phyloP scores from a whole-genome alignment of 1,139 yeast genomes.

The Candida tetrigidarum region DNA sequence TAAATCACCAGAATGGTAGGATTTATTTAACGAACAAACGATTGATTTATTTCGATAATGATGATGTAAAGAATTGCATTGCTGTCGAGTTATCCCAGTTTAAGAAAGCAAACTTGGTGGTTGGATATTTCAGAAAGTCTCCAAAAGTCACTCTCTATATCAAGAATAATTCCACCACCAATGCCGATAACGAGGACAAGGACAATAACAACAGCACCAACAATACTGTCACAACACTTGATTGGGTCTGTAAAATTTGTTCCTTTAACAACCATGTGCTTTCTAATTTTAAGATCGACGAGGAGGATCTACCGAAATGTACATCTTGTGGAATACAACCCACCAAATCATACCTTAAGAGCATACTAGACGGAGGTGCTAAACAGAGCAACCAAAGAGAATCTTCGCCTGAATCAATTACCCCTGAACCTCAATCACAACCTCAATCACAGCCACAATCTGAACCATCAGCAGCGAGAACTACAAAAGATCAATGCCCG shows the following conservation, averaged over 20 bases:
- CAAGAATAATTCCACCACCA: slow-evolving; percentile 1
- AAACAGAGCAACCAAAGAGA: slow-evolving; percentile 2
- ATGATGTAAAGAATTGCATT: slow-evolving; percentile 45
- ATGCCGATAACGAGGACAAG: not conserved
- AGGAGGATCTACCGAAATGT: slow-evolving; percentile 57
- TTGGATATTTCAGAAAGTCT: slow-evolving; percentile 75
- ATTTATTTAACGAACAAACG: slow-evolving; percentile 76
- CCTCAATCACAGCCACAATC: not conserved
- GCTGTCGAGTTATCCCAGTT: slow-evolving; percentile 54
- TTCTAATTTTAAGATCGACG: slow-evolving; percentile 34
- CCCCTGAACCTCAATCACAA: slow-evolving; percentile 9
- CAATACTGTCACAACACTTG: slow-evolving; percentile 22
- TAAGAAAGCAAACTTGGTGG: slow-evolving; percentile 47
- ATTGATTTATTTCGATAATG: slow-evolving; percentile 71
- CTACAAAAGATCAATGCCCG: slow-evolving; percentile 63
- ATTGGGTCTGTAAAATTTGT: slow-evolving; percentile 89
- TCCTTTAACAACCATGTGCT: slow-evolving; percentile 62
- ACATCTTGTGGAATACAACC: slow-evolving; percentile 73
- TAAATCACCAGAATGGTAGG: slow-evolving; percentile 73
- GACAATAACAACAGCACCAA: not conserved
- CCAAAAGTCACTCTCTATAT: slow-evolving; percentile 64
- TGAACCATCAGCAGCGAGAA: slow-evolving; percentile 10
- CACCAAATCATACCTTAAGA: slow-evolving; percentile 17
- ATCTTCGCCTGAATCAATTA: slow-evolving; percentile 9
- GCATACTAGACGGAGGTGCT: slow-evolving; percentile 6